Evolutionary conservation across 2,329 filamentous ascomycete species (phyloP).

Genomic region (Fusarium metavorans): DNA sequence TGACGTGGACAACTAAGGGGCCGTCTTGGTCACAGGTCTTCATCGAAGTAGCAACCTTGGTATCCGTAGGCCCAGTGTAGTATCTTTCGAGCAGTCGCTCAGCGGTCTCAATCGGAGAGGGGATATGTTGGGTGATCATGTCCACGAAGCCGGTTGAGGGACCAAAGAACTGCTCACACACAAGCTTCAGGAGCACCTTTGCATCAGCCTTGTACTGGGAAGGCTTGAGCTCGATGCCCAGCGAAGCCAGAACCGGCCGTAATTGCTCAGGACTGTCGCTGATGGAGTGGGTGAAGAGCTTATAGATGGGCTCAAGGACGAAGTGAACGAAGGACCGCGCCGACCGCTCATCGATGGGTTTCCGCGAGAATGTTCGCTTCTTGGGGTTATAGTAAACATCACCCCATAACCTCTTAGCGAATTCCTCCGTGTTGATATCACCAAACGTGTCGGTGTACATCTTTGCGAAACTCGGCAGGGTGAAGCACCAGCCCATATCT

Average conservation of each 20-base stretch:
- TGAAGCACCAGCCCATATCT: slow-evolving; percentile 97
- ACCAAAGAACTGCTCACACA: slow-evolving; percentile 96
- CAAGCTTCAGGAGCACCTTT: slow-evolving; percentile 86
- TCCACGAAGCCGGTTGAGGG: slow-evolving; percentile 91
- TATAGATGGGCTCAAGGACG: slow-evolving; percentile 96
- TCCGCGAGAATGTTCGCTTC: slow-evolving; percentile 92
- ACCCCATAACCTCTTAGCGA: slow-evolving; percentile 90
- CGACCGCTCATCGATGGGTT: slow-evolving; percentile 82
- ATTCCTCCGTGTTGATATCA: slow-evolving; percentile 83
- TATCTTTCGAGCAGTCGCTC: slow-evolving; percentile 83
- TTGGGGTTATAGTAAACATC: slow-evolving; percentile 95
- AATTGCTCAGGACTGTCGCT: slow-evolving; percentile 89
- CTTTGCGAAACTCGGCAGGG: slow-evolving; percentile 90
- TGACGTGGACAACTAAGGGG: slow-evolving; percentile 89
- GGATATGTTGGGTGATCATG: slow-evolving; percentile 91
- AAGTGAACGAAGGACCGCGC: slow-evolving; percentile 94
- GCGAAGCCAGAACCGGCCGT: slow-evolving; percentile 78
- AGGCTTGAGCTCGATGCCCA: slow-evolving; percentile 90
- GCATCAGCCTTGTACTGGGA: slow-evolving; percentile 93
- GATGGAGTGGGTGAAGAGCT: slow-evolving; percentile 94
- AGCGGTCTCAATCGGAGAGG: slow-evolving; percentile 85
- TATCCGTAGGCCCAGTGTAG: slow-evolving; percentile 91
- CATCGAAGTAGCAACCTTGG: slow-evolving; percentile 84
- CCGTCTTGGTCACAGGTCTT: slow-evolving; percentile 87
- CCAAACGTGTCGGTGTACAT: slow-evolving; percentile 95